Conservation (phyloP, 1,284 basidiomycete species). For the Malassezia brasiliensis region DNA sequence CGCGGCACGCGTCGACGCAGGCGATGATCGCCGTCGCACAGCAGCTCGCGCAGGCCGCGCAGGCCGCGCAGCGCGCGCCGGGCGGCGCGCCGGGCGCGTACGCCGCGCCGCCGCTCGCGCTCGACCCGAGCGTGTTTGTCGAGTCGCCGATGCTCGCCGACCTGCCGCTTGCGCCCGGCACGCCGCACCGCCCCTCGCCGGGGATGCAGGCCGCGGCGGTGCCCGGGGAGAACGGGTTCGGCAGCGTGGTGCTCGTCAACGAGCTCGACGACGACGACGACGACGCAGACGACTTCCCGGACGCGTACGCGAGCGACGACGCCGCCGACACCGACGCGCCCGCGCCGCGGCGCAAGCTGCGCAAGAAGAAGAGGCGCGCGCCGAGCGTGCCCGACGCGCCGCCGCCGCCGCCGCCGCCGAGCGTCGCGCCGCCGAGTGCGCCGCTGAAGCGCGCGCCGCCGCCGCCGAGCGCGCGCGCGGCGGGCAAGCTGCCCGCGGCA, state of each 20-base stretch:
- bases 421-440: conserved; percentile 47
- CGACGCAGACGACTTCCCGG: conserved; percentile 17
- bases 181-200: conserved; percentile 8
- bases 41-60: conserved; percentile 42
- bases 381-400: conserved; percentile 31
- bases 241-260: conserved; percentile 41
- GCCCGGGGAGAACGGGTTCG: conserved; percentile 9
- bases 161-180: conserved; percentile 22
- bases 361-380: conserved; percentile 54
- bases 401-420: conserved; percentile 34
- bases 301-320: conserved; percentile 42
- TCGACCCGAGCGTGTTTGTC: conserved; percentile 43
- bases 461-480: conserved; percentile 57
- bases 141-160: conserved; percentile 27
- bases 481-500: conserved; percentile 65
- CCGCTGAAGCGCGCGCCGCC: conserved; percentile 12
- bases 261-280: conserved; percentile 37
- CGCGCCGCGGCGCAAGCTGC: conserved; percentile 25
- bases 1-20: conserved; percentile 40
- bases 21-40: conserved; percentile 48
- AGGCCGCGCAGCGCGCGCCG: conserved; percentile 36
- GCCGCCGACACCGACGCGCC: not conserved
- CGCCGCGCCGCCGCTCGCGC: conserved; percentile 22
- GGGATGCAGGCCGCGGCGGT: conserved; percentile 4
- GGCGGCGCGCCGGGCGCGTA: not conserved